A percentile compares a stretch with the other conserved stretches of the same genome.
These are phyloP conservation scores for Rhizophora apiculata DNA, from an alignment of 345 rosid genomes.

Conservation along the genomic window DNA sequence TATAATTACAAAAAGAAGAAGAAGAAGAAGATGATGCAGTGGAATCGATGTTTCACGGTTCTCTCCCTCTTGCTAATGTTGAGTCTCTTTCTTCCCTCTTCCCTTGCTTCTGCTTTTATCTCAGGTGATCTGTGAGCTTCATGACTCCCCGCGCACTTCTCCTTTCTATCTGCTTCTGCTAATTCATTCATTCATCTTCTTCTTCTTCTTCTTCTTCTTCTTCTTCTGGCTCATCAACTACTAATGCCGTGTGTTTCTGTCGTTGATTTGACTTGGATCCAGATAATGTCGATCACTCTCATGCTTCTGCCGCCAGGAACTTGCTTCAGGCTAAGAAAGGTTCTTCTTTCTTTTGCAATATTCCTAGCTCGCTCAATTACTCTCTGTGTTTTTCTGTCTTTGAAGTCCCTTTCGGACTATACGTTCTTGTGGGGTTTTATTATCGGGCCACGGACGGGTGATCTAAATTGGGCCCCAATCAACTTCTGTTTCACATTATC, in stretches of 20 bases:
- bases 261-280: conserved; percentile 23
- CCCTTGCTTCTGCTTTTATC: conserved; percentile 38
- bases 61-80: conserved; percentile 27
- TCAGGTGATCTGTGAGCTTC: conserved; percentile 28
- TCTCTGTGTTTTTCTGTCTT: not conserved
- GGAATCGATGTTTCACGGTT: conserved; percentile 14
- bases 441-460: no score
- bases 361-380: not conserved
- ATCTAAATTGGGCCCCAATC: no score
- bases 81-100: conserved; percentile 27
- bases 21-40: conserved; percentile 22
- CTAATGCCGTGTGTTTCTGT: not conserved
- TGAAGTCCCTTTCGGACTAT: not conserved
- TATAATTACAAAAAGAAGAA: no score
- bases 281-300: conserved; percentile 47
- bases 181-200: not conserved
- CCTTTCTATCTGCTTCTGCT: not conserved
- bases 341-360: conserved; percentile 13
- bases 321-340: conserved; percentile 71
- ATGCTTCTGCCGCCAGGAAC: conserved; percentile 41
- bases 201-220: not conserved
- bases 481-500: no score
- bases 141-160: not conserved
- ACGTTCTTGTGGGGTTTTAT: not conserved
- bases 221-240: conserved; percentile 6